Evolutionary conservation across 495 filamentous ascomycete genomes (phyloP).

Genomic region (Baudoinia panamericana): DNA sequence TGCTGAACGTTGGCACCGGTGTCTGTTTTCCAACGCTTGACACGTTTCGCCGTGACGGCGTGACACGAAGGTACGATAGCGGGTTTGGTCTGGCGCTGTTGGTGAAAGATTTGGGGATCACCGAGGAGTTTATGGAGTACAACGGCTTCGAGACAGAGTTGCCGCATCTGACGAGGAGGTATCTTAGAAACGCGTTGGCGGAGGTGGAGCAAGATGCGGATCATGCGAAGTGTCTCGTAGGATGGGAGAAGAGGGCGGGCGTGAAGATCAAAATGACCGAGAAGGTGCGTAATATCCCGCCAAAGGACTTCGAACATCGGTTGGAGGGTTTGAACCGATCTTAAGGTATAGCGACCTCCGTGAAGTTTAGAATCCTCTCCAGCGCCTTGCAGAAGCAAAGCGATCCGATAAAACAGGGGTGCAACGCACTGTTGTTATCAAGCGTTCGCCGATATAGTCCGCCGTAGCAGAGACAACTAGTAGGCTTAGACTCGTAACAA

Average conservation of each 20-base stretch:
- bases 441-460: too few relatives aligned
- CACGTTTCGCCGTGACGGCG: slow-evolving; percentile 19
- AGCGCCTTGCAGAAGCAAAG: too few relatives aligned
- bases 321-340: slow-evolving; percentile 9
- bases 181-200: slow-evolving; percentile 19
- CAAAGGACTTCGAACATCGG: slow-evolving; percentile 12
- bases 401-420: too few relatives aligned
- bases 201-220: slow-evolving; percentile 20
- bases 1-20: slow-evolving; percentile 25
- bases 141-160: slow-evolving; percentile 20
- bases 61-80: slow-evolving; percentile 18
- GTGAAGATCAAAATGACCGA: slow-evolving; percentile 22
- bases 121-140: slow-evolving; percentile 24
- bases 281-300: slow-evolving; percentile 5
- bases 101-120: slow-evolving; percentile 26
- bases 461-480: too few relatives aligned
- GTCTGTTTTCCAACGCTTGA: slow-evolving; percentile 24
- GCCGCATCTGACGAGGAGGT: slow-evolving; percentile 12
- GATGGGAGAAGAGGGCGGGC: slow-evolving; percentile 25
- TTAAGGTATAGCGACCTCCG: too few relatives aligned
- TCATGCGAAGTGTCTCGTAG: slow-evolving; percentile 23
- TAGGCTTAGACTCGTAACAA: too few relatives aligned
- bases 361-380: too few relatives aligned
- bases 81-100: slow-evolving; percentile 24
- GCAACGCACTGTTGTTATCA: too few relatives aligned